These are phyloP conservation scores for Colletotrichum coccodes DNA, from an alignment of 2,329 filamentous ascomycete species.

Conservation along the genomic window DNA sequence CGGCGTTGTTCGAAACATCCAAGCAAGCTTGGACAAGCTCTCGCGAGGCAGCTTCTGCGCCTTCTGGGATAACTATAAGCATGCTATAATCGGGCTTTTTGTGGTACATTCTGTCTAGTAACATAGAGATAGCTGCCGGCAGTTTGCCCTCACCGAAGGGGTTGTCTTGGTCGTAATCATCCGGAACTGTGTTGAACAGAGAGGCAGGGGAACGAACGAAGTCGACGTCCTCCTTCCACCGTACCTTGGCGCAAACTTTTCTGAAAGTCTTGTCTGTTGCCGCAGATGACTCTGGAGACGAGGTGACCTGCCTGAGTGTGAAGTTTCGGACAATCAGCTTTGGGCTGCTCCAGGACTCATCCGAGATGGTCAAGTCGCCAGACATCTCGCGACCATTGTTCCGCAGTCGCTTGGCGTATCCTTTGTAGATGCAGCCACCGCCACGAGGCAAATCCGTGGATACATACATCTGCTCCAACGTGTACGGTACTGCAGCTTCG, in stretches of 20 bases:
- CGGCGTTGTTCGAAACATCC: no score
- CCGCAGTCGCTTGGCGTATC: conserved; percentile 3
- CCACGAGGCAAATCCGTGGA: conserved; percentile 4
- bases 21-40: no score
- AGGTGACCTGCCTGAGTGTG: conserved; percentile 29
- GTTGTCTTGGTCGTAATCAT: neutral
- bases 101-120: neutral
- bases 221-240: conserved; percentile 8
- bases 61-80: neutral
- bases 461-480: conserved; percentile 5
- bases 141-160: neutral
- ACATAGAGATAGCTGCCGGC: neutral
- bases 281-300: neutral
- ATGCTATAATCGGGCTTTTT: neutral
- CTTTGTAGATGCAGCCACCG: neutral
- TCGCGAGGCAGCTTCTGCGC: no score
- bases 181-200: neutral
- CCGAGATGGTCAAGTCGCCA: conserved; percentile 21
- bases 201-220: neutral
- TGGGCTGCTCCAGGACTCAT: conserved; percentile 18
- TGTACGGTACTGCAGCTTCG: conserved; percentile 17
- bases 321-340: conserved; percentile 26
- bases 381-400: conserved; percentile 9
- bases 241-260: conserved; percentile 6
- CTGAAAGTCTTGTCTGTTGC: neutral